A percentile compares a stretch with the other conserved stretches of the same genome.
These are phyloP conservation scores for Botrytis sinoallii DNA, from an alignment of 2,329 filamentous ascomycete genomes.

Conservation along the genomic window DNA sequence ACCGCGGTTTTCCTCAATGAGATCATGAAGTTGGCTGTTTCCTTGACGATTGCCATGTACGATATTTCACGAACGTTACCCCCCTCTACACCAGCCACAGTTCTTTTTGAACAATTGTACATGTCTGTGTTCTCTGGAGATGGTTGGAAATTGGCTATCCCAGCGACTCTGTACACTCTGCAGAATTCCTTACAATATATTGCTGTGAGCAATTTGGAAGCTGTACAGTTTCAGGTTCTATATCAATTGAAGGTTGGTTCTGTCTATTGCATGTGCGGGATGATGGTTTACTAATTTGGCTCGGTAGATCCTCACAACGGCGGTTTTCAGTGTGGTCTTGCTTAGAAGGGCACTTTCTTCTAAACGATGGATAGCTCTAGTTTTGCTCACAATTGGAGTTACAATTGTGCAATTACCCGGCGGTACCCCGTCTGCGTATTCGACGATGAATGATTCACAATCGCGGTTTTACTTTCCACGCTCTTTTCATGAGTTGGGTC, in stretches of 20 bases:
- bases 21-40: constrained; percentile 83
- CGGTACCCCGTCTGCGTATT: constrained; percentile 52
- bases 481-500: constrained; percentile 72
- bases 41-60: constrained; percentile 81
- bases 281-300: constrained; percentile 21
- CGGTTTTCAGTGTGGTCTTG: constrained; percentile 79
- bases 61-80: constrained; percentile 77
- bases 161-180: constrained; percentile 82
- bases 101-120: constrained; percentile 76
- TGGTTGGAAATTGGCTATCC: constrained; percentile 91
- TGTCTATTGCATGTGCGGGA: background rate
- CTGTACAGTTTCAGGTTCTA: constrained; percentile 88
- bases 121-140: constrained; percentile 82
- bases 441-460: constrained; percentile 60
- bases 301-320: constrained; percentile 73
- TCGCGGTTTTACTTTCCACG: constrained; percentile 65
- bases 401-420: constrained; percentile 79
- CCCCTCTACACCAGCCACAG: constrained; percentile 74
- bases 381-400: constrained; percentile 78
- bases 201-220: constrained; percentile 84
- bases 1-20: constrained; percentile 94
- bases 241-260: constrained; percentile 81
- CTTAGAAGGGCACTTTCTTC: constrained; percentile 67
- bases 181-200: constrained; percentile 95
- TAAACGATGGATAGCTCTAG: constrained; percentile 75